Evolutionary conservation across 1,284 basidiomycete species (phyloP), one percentile per base, ranked within the genome.

Genomic region (Melanopsichium pennsylvanicum): DNA sequence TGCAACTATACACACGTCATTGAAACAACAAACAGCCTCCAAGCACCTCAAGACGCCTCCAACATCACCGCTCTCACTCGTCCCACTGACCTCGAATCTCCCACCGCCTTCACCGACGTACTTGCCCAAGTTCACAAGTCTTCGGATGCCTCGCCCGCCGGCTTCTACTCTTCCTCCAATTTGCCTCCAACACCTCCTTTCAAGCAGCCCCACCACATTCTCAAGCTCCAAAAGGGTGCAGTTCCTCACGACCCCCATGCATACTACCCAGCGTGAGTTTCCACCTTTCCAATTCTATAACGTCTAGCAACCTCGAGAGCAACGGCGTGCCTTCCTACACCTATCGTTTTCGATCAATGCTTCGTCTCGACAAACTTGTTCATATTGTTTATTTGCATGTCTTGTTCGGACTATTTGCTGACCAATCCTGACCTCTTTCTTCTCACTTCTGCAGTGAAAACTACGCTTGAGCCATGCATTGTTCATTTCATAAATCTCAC

Each of bases 101-200:
- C 79, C 23, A 70, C 72, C 16, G 79, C 79, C 15, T 81, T 81
- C 72, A 80, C 79, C 19, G 66, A 80, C 38, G 78, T 80, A 37
- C 68, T 80, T 8, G 72, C 70, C 8, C 76, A 78, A 44, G 76
- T 78, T 31, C 76, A 79, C 54, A 59, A 62, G 55, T 55, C 66
- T 31, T 63, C 66, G 16, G 51, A 60, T 19, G 35, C 58, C 32
- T 51, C 56, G 21, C 27, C 63, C 16, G 18, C 54, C 26, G 43
- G 50, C 56, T 59, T 60, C 69, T 81, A 80, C 64, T 70, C 75
- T 26, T 31, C 67, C 8, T 54, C 54, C 22, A 76, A 76, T 56
- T 63, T 81, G 32, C 79, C 79, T 25, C 79, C 79, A 9, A 49
- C 47, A 34, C 78, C 76, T 40, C 79, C 79, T 25, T 79, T 78